These are phyloP conservation scores for Ogataea trehalophila DNA, from an alignment of 805 yeast genomes.

Conservation along the genomic window DNA sequence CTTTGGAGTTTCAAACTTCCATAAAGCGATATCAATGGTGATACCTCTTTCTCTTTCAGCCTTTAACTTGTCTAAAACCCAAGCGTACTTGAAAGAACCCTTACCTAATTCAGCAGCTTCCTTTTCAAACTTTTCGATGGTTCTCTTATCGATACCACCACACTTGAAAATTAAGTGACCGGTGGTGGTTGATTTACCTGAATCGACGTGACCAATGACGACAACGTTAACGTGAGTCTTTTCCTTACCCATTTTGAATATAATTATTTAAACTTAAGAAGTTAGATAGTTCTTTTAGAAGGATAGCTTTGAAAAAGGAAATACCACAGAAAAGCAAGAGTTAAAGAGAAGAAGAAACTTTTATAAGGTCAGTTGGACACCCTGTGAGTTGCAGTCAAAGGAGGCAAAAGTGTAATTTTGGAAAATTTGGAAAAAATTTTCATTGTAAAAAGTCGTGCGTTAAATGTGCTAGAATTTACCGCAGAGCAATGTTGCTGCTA, in stretches of 20 bases:
- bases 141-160: constrained; percentile 99
- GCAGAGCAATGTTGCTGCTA: too few species aligned
- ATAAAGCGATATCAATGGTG: constrained; percentile 89
- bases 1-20: constrained; percentile 91
- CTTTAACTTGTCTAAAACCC: constrained; percentile 94
- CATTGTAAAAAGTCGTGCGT: not conserved
- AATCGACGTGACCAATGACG: constrained; percentile 99
- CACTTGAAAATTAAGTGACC: constrained; percentile 99
- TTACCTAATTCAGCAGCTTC: constrained; percentile 97
- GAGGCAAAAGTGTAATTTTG: too few species aligned
- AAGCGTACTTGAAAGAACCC: constrained; percentile 97
- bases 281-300: not conserved
- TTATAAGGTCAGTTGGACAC: too few species aligned
- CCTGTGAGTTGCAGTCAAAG: too few species aligned
- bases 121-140: constrained; percentile 96
- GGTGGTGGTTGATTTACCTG: constrained; percentile 98
- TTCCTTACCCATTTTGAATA: constrained; percentile 3
- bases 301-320: not conserved
- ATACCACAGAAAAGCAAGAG: not conserved
- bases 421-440: not conserved
- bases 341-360: not conserved
- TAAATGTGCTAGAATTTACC: too few species aligned
- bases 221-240: constrained; percentile 99
- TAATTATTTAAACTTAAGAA: not conserved
- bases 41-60: constrained; percentile 98